phyloP scores from a whole-genome alignment of 768 basidiomycete species.

The Tremella yokohamensis region DNA sequence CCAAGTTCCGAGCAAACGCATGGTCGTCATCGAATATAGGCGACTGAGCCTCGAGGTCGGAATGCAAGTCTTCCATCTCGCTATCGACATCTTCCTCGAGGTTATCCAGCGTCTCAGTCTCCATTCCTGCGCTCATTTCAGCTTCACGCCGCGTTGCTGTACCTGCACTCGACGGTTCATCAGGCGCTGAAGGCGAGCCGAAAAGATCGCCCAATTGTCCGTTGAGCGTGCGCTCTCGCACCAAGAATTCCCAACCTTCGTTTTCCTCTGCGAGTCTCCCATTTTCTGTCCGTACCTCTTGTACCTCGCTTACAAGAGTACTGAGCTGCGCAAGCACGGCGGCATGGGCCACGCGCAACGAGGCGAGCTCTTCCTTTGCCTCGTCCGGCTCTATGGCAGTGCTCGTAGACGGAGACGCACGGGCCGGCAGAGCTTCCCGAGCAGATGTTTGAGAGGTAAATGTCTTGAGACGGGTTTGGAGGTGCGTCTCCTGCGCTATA shows the following conservation, averaged over 20 bases:
- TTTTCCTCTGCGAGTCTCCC: conserved; percentile 78
- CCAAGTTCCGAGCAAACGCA: conserved; percentile 12
- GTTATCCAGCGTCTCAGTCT: conserved; percentile 5
- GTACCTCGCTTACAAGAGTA: conserved; percentile 77
- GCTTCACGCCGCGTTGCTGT: conserved; percentile 4
- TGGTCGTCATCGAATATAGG: conserved; percentile 25
- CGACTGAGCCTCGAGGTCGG: conserved; percentile 30
- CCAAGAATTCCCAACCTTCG: conserved; percentile 89
- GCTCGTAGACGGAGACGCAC: background rate
- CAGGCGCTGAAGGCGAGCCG: background rate
- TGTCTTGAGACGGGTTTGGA: conserved; percentile 18
- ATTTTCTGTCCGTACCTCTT: conserved; percentile 84
- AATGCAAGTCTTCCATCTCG: conserved; percentile 30
- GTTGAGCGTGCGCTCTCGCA: conserved; percentile 83
- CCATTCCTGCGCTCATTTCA: conserved; percentile 2
- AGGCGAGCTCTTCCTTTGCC: conserved; percentile 63
- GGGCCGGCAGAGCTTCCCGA: conserved; percentile 1
- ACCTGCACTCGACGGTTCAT: background rate
- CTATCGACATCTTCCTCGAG: conserved; percentile 27
- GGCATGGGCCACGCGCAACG: conserved; percentile 76
- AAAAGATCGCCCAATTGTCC: conserved; percentile 53
- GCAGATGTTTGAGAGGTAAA: background rate
- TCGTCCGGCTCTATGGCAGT: background rate
- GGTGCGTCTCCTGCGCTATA: conserved; percentile 35
- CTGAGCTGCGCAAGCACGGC: conserved; percentile 79